A percentile compares a stretch with the other conserved stretches of the same genome.
phyloP scores from a whole-genome alignment of 192 early-diverging fungal genomes.

The Podila epigama region DNA sequence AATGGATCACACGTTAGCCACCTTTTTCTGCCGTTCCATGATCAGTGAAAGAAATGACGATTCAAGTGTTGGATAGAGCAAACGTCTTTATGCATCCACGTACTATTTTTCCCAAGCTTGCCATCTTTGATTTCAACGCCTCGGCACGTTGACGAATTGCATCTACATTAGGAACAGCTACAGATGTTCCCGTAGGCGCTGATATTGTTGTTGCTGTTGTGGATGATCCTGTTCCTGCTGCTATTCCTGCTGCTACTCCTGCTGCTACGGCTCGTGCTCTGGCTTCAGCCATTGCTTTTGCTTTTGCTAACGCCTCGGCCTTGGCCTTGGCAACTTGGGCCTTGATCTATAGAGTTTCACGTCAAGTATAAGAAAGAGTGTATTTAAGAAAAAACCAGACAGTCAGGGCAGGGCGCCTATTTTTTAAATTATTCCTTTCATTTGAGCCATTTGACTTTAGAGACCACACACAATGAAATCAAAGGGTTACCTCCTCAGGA shows the following conservation, averaged over 20 bases:
- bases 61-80: too few relatives aligned
- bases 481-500: slow-evolving; percentile 20
- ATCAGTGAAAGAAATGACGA: too few relatives aligned
- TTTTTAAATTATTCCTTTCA: too few relatives aligned
- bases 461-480: not conserved
- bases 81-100: not conserved
- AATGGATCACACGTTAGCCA: too few relatives aligned
- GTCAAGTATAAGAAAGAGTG: too few relatives aligned
- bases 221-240: not conserved
- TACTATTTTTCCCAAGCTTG: not conserved
- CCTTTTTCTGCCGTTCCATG: too few relatives aligned
- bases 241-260: not conserved
- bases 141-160: slow-evolving; percentile 10
- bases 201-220: not conserved
- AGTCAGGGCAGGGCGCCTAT: too few relatives aligned
- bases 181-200: too few relatives aligned
- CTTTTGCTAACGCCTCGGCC: slow-evolving; percentile 34
- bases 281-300: slow-evolving; percentile 4
- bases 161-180: not conserved
- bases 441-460: not conserved
- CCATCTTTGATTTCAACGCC: slow-evolving; percentile 7
- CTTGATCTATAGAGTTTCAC: slow-evolving; percentile 45
- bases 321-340: slow-evolving; percentile 54
- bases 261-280: not conserved
- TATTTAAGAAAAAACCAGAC: not conserved